Conservation (phyloP, 2,329 filamentous ascomycete genomes). For the Microsporum ferrugineum region DNA sequence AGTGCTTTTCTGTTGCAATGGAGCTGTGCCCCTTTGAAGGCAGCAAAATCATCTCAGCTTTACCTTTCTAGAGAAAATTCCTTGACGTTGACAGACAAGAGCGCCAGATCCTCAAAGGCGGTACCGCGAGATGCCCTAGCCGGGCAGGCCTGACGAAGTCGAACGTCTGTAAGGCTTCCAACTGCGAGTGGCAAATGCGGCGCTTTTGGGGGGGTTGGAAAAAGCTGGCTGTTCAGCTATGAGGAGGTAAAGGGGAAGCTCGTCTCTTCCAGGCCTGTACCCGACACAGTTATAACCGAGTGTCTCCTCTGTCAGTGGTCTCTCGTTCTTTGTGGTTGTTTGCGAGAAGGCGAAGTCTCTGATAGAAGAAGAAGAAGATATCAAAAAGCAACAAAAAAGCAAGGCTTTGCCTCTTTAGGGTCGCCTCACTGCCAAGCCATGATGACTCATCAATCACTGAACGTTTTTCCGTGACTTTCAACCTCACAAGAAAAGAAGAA, state of each 20-base stretch:
- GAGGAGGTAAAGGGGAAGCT: slow-evolving; percentile 10
- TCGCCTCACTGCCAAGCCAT: not conserved
- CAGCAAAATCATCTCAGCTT: slow-evolving; percentile 23
- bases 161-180: not conserved
- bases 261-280: not conserved
- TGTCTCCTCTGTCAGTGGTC: not conserved
- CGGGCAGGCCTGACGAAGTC: not conserved
- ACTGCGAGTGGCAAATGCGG: slow-evolving; percentile 9
- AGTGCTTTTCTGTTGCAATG: not conserved
- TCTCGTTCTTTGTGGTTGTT: not conserved
- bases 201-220: slow-evolving; percentile 27
- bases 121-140: not conserved
- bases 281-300: not conserved
- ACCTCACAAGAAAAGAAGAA: not conserved
- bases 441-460: slow-evolving; percentile 5
- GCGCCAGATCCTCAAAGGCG: not conserved
- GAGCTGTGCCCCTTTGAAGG: slow-evolving; percentile 12
- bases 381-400: not conserved
- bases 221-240: slow-evolving; percentile 20
- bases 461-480: not conserved
- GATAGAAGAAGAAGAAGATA: not conserved
- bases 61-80: slow-evolving; percentile 24
- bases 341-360: not conserved
- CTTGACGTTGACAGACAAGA: not conserved
- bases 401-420: not conserved